Evolutionary conservation across 306 rosid species (phyloP).

Genomic region (Alnus rubra): DNA sequence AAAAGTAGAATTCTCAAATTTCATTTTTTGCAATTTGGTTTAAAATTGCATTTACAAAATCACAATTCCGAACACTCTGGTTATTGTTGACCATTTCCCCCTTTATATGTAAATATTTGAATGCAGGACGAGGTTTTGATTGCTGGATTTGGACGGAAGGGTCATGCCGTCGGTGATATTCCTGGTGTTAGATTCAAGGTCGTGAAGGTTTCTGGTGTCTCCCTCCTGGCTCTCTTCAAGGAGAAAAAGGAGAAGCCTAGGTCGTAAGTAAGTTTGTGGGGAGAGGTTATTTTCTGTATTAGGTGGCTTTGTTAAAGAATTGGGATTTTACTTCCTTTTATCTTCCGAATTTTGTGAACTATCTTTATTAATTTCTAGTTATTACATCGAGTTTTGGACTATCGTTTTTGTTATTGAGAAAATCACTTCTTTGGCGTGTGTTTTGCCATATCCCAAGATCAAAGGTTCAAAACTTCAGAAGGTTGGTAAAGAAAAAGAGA

Average conservation of each 20-base stretch:
- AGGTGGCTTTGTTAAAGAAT: slow-evolving; percentile 8
- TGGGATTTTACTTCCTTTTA: slow-evolving; percentile 16
- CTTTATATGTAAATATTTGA: neutral
- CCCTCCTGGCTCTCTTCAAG: slow-evolving; percentile 80
- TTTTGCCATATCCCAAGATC: too few relatives aligned
- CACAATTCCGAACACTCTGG: too few relatives aligned
- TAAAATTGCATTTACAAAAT: too few relatives aligned
- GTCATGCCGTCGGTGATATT: slow-evolving; percentile 87
- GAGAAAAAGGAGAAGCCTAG: slow-evolving; percentile 87
- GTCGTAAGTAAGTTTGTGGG: slow-evolving; percentile 34
- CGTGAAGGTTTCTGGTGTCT: slow-evolving; percentile 69
- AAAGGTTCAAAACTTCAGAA: too few relatives aligned
- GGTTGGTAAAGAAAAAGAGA: too few relatives aligned
- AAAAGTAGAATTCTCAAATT: too few relatives aligned
- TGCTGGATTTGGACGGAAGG: slow-evolving; percentile 77
- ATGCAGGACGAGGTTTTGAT: slow-evolving; percentile 83
- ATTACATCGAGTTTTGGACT: slow-evolving; percentile 12
- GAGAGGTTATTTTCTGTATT: neutral
- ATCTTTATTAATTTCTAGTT: slow-evolving; percentile 25
- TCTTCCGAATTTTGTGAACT: slow-evolving; percentile 29
- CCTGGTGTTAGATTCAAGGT: slow-evolving; percentile 92
- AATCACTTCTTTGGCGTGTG: neutral
- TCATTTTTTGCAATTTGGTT: too few relatives aligned
- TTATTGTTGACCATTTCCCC: neutral
- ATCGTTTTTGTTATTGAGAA: neutral